These are phyloP conservation scores for Cucurbita moschata DNA, from an alignment of 306 rosid species.

Conservation along the genomic window DNA sequence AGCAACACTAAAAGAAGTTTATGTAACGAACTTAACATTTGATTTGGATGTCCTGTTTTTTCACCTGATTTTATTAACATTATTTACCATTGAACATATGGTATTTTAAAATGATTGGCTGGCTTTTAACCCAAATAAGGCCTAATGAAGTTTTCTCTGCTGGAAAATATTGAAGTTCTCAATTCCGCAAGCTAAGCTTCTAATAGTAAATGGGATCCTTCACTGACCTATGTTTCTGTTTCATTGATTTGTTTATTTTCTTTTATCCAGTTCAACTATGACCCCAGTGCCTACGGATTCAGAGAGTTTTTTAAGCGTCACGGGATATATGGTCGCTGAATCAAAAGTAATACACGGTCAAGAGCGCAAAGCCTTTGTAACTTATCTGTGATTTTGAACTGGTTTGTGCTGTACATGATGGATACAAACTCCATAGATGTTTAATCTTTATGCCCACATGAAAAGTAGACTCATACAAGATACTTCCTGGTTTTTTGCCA, in stretches of 20 bases:
- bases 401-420: background rate
- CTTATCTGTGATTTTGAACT: background rate
- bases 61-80: background rate
- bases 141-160: background rate
- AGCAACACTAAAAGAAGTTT: background rate
- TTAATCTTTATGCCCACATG: background rate
- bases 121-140: background rate
- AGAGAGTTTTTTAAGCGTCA: constrained; percentile 84
- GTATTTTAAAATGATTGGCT: background rate
- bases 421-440: background rate
- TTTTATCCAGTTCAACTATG: constrained; percentile 53
- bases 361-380: background rate
- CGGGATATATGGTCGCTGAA: constrained; percentile 36
- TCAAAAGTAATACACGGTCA: constrained; percentile 19
- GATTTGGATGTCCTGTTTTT: background rate
- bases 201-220: background rate
- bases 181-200: background rate
- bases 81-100: background rate
- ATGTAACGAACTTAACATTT: background rate
- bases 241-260: constrained; percentile 10
- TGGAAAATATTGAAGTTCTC: background rate
- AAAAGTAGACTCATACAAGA: background rate
- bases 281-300: constrained; percentile 71
- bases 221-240: background rate
- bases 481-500: background rate